Base-by-base conservation (phyloP, 2,329 filamentous ascomycete genomes). In the Aureobasidium sp. region DNA sequence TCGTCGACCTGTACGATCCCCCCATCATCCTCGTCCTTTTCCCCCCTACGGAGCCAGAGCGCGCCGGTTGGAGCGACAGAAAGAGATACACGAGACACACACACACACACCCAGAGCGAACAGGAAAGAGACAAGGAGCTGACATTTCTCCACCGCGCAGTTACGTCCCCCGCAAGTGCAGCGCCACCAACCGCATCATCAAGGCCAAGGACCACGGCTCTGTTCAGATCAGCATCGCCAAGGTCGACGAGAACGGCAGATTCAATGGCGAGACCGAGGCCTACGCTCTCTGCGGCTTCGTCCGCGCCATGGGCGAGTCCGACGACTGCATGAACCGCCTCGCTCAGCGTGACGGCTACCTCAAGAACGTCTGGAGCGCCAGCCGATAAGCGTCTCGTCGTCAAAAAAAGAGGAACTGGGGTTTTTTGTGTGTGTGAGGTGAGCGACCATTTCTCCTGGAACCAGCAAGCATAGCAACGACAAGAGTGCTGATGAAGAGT, bases 201-300 rank as follows among this genome's bases (percentile, higher is more conserved):
- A 96, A 96, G 84, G 91, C 94, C 84, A 96, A 97, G 84, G 94
- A 99, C 82, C 94, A 99, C 85, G 93, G 90, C 73, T 95, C 90
- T 66, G 94, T 97, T 72, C 94, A 99, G 81, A 90, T 99, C 79
- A 90, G 88, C 72, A 83, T 99, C 76, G 93, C 88, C 79, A 97
- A 96, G 84, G 94, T 99, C 73, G 93, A 97, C 79, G 94, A 99
- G 87, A 95, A 92, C 82, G 94, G 94, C 77, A 90, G 92, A 73
- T 91, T 92, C 81, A 90, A 90, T 70, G 91, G 93, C 79, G 94
- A 96, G 83, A 95, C 92, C 87, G 89, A 96, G 80, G 87, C 90
- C 75, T 99, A 96, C 78, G 93, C 94, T 71, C 88, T 99, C 68
- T 95, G 89, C 82, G 94, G 94, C 67, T 99, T 97, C 82, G 90